Evolutionary conservation across 2,329 filamentous ascomycete species (phyloP), one percentile per base, ranked within the genome.

Genomic region (Pseudogymnoascus sp.): DNA sequence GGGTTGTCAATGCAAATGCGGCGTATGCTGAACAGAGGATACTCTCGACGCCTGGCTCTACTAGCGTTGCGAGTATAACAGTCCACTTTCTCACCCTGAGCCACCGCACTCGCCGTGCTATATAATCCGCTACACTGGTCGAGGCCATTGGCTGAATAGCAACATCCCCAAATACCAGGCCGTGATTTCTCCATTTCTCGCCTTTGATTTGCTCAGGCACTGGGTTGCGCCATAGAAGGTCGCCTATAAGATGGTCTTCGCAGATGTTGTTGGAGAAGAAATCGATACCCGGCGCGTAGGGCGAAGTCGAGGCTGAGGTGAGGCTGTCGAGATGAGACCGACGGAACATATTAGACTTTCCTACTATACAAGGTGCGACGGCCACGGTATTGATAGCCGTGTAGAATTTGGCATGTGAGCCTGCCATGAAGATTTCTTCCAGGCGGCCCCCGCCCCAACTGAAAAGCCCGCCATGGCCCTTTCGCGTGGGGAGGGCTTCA

Each of bases 331-430:
- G 84, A 69, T 99, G 93, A 0, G 90, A 90, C 64, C 89, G 90
- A 63, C 94, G 89, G 76, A 97, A 99, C 92, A 99, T 97, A 76
- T 95, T 97, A 70, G 91, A 96, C 77, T 99, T 99, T 58, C 94
- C 94, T 20, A 97, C 88, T 62, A 96, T 88, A 74, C 94, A 99
- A 7, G 95, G 94, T 0, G 94, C 94, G 59, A 97, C 77, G 3
- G 89, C 82, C 14, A 97, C 90, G 0, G 90, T 90, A 75, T 97
- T 97, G 81, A 99, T 99, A 64, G 93, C 94, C 7, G 88, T 88
- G 77, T 99, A 99, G 79, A 99, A 97, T 72, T 99, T 99, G 68
- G 92, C 91, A 73, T 99, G 94, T 0, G 91, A 86, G 0, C 92
- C 94, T 0, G 91, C 87, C 81, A 99, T 89, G 77, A 97, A 99